Base-by-base conservation (phyloP, 345 rosid species). In the Kandelia obovata region DNA sequence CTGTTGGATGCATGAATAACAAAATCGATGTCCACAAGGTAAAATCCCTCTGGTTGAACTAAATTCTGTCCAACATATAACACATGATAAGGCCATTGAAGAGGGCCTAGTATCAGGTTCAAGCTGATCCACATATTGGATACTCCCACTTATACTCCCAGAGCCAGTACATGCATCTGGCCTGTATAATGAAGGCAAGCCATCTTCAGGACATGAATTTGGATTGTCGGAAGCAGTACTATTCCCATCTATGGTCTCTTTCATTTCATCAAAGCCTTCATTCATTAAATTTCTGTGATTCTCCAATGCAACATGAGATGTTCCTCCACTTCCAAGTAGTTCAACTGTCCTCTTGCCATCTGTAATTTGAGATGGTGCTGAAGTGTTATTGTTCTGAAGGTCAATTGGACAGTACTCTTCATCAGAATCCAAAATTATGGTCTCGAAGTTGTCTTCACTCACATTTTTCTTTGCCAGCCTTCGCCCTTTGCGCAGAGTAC, bases 21-120 rank as follows among this genome's bases (percentile, higher is more conserved):
- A 95, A 86, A 92, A 95, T 68, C 96, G 86, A 79, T 95, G 99
- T 59, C 98, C 96, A 73, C 99, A 95, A 59, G 92, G 83, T 81
- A 95, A 80, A 58, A 90, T 69, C 64, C 97, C 99, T 77, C 99
- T 90, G 34, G 87, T 95, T 72, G 92, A 73, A 76, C 93, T 81
- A 71, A 88, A 92, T 61, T 90, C 97, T 1, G 96, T 95, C 94
- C 87, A 87, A 72, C 99, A 95, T 83, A 95, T 95, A 68, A 82
- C 87, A 73, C 99, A 95, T 26, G 99, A 90, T 68, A 90, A 81
- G 13, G 88, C 88, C 58, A 69, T 15, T 71, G 90, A 72, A 68
- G 73, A 67, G 2, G 86, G 66, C 61, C 67, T 60, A 15, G 64
- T 66, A 55, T 35, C 46, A 59, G 70, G 61, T 60, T 80, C 75